Base-by-base conservation (phyloP, 208 protist species). In the Phytomonas sp. region DNA sequence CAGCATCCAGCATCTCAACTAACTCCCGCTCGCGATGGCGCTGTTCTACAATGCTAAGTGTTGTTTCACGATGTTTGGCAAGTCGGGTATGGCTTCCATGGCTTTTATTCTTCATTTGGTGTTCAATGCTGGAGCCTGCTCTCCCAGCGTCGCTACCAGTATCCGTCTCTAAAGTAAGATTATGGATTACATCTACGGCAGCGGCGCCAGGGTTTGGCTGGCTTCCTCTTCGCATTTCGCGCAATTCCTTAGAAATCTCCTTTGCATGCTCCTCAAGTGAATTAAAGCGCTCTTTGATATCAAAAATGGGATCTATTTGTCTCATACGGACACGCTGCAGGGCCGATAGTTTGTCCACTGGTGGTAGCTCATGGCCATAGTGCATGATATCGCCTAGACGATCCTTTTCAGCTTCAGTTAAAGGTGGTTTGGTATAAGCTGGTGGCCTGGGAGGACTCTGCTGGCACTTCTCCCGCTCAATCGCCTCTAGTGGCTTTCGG, bases 361-460 rank as follows among this genome's bases (percentile, higher is more conserved):
- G 80, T 1, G 76, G 76, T 43, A 93, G 83, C 66, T 89, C 80
- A 30, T 75, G 65, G 17, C 91, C 91, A 69, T 90, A 93, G 29
- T 87, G 72, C 80, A 96, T 92, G 29, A 94, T 83, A 36, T 92
- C 79, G 15, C 73, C 81, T 31, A 96, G 81, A 31, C 87, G 82
- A 46, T 93, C 88, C 76, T 96, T 96, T 71, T 96, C 91, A 2
- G 61, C 76, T 7, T 87, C 79, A 1, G 84, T 96, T 46, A 93
- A 74, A 1, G 83, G 67, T 7, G 85, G 77, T 17, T 79, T 77
- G 0, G 65, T 36, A 67, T 84, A 94, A 37, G 60, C 36, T 6
- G 81, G 82, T 0, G 77, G 70, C 40, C 40, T 26, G 4, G 67
- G 64, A 6, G 77, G 71, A 31, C 71, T 64, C 26, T 66, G 65